Percentiles rank a stretch among this genome's conserved stretches.
Evolutionary conservation across 192 early-diverging fungal species (phyloP).

Genomic region (Coemansia sp.): DNA sequence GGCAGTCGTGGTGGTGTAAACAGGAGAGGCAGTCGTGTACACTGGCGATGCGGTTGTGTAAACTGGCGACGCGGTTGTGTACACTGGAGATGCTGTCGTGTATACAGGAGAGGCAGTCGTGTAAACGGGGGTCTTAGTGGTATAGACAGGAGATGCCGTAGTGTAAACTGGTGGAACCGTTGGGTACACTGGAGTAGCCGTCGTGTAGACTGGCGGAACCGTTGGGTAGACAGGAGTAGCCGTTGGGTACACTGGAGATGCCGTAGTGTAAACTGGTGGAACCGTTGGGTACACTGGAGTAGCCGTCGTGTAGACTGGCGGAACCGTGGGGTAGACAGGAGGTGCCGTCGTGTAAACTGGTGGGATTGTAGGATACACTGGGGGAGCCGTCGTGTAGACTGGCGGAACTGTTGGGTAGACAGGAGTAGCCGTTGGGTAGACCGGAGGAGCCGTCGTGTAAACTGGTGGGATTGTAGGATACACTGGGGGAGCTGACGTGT

Average conservation of each 20-base stretch:
- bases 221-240: neutral
- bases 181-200: neutral
- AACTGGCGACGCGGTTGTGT: neutral
- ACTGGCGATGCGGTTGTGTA: neutral
- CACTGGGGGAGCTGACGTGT: neutral
- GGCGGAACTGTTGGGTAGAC: neutral
- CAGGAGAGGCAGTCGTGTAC: neutral
- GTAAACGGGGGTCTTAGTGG: neutral
- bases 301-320: neutral
- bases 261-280: neutral
- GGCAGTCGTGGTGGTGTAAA: conserved; percentile 13
- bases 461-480: neutral
- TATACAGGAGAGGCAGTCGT: neutral
- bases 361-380: neutral
- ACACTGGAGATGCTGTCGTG: neutral
- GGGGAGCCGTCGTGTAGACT: neutral
- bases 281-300: neutral
- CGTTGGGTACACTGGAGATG: neutral
- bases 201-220: neutral
- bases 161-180: neutral
- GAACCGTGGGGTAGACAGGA: neutral
- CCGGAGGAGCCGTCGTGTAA: neutral
- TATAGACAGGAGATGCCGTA: neutral
- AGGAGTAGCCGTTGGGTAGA: neutral
- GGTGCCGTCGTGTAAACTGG: neutral